Evolutionary conservation across 202 grass and related monocot genomes (phyloP), one percentile per base, ranked within the genome.

Genomic region (Alloteropsis angusta): DNA sequence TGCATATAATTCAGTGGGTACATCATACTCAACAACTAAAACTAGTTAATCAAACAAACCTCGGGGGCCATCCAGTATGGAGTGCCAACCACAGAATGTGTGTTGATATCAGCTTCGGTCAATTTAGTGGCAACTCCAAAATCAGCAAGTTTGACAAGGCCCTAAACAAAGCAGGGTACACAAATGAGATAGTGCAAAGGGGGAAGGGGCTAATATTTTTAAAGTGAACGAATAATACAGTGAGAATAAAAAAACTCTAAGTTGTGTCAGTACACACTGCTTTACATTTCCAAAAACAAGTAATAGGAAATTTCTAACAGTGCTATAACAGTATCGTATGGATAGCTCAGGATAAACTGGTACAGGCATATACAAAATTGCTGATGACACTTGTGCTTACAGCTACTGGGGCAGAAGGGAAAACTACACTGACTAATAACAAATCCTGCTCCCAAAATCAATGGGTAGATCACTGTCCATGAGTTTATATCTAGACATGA

Each of bases 51-150:
- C 41, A 35, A 64, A 32, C 60, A 73, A 84, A 99, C 96, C 96
- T 99, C 96, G 1, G 96, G 96, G 11, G 96, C 96, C 96, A 99
- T 99, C 96, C 96, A 99, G 72, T 99, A 99, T 50, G 96, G 96
- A 30, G 96, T 99, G 90, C 96, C 96, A 71, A 99, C 96, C 48
- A 99, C 96, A 39, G 92, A 99, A 82, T 99, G 96, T 71, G 96
- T 99, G 84, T 99, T 99, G 53, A 99, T 82, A 86, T 96, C 96
- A 77, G 96, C 90, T 90, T 99, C 96, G 52, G 92, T 99, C 52
- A 96, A 86, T 83, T 99, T 99, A 62, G 92, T 99, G 42, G 96
- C 96, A 85, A 99, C 96, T 81, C 96, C 96, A 75, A 99, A 99
- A 71, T 99, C 96, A 70, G 96, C 90, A 93, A 99, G 96, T 88